Percentiles rank a stretch among this genome's conserved stretches.
These are phyloP conservation scores for Viola odorata DNA, from an alignment of 345 rosid genomes.

Conservation along the genomic window DNA sequence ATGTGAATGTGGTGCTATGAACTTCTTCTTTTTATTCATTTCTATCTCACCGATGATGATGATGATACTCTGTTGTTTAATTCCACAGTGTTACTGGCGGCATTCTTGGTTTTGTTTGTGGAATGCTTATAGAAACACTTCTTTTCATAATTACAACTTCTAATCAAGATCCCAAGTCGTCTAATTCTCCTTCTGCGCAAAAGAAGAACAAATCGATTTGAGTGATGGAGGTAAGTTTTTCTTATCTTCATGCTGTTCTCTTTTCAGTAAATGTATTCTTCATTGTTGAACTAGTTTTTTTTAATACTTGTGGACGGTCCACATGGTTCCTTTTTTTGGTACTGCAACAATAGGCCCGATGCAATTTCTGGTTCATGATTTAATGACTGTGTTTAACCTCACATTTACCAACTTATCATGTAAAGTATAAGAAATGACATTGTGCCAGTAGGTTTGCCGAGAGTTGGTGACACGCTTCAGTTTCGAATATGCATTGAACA, in stretches of 20 bases:
- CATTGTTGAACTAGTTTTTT: no score
- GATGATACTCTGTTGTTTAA: not conserved
- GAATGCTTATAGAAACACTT: slow-evolving; percentile 89
- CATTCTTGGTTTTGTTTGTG: slow-evolving; percentile 75
- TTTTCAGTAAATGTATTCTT: no score
- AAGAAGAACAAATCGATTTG: slow-evolving; percentile 62
- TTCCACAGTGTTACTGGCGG: slow-evolving; percentile 92
- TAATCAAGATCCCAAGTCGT: slow-evolving; percentile 29
- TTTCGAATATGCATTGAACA: no score
- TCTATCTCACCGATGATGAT: not conserved
- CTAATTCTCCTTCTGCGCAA: slow-evolving; percentile 35
- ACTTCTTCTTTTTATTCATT: not conserved
- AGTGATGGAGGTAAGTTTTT: not conserved
- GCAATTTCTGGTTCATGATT: no score
- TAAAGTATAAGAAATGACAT: no score
- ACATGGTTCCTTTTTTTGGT: no score
- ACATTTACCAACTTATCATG: no score
- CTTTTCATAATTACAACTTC: slow-evolving; percentile 77
- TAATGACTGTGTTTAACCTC: no score
- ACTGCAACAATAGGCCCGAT: no score
- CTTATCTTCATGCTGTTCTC: not conserved
- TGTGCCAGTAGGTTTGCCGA: no score
- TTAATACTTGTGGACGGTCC: no score
- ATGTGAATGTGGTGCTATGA: not conserved
- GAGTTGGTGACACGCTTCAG: no score